phyloP scores from a whole-genome alignment of 2,329 filamentous ascomycete species.

The Ceratocystis eucalypticola region DNA sequence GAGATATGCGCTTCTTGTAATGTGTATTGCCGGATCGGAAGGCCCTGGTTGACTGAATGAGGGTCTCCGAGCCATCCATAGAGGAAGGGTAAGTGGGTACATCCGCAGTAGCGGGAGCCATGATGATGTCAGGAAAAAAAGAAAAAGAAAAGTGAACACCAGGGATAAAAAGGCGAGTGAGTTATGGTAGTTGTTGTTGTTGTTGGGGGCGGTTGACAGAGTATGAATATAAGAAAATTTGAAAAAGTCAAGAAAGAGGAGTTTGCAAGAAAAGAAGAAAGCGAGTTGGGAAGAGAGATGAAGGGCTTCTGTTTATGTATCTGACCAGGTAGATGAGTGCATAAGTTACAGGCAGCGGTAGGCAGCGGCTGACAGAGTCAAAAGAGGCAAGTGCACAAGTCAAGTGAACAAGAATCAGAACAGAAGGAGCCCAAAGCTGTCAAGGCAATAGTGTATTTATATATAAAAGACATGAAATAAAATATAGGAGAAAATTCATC shows the following conservation, averaged over 20 bases:
- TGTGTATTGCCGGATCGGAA: neutral
- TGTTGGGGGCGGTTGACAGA: neutral
- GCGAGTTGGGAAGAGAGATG: neutral
- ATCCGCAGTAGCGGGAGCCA: neutral
- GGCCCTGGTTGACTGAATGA: neutral
- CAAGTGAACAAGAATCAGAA: neutral
- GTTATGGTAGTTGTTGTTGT: neutral
- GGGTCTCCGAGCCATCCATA: neutral
- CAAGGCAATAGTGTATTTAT: neutral
- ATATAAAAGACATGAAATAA: neutral
- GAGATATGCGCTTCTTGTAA: slow-evolving; percentile 9
- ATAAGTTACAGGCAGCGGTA: neutral
- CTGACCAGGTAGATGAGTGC: neutral
- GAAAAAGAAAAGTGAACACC: neutral
- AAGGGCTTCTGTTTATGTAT: neutral
- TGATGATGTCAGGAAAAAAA: slow-evolving; percentile 4
- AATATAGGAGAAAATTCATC: neutral
- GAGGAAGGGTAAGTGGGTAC: neutral
- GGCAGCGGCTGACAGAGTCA: slow-evolving; percentile 5
- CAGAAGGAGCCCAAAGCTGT: neutral
- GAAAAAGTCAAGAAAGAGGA: neutral
- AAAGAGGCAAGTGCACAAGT: neutral
- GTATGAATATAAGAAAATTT: neutral
- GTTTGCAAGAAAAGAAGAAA: neutral
- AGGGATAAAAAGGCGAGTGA: neutral